Evolutionary conservation across 208 protist genomes (phyloP).

Genomic region (Entamoeba nuttalli): DNA sequence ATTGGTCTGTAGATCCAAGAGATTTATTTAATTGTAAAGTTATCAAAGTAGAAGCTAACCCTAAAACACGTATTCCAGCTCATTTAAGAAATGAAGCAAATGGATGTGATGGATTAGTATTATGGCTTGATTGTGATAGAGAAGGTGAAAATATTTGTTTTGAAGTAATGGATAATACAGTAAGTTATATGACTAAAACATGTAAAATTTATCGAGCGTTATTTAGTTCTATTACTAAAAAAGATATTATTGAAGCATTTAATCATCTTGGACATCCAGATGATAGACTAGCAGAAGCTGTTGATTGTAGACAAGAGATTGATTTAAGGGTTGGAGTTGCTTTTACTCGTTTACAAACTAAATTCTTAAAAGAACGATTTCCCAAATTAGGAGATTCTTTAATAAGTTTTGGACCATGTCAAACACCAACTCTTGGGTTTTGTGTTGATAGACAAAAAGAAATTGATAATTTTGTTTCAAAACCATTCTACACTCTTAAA

Average conservation of each 20-base stretch:
- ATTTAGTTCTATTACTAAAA: slow-evolving; percentile 59
- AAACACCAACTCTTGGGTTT: slow-evolving; percentile 77
- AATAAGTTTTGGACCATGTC: slow-evolving; percentile 77
- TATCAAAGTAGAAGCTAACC: not conserved
- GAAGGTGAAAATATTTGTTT: slow-evolving; percentile 91
- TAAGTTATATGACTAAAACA: slow-evolving; percentile 22
- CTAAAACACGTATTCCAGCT: not conserved
- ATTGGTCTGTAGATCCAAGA: not conserved
- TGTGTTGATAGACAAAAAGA: slow-evolving; percentile 68
- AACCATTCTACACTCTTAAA: slow-evolving; percentile 24
- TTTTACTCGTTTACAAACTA: slow-evolving; percentile 56
- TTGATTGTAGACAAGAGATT: slow-evolving; percentile 74
- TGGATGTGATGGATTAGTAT: slow-evolving; percentile 52
- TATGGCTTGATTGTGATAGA: slow-evolving; percentile 81
- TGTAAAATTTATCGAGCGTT: slow-evolving; percentile 58
- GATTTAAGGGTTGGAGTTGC: slow-evolving; percentile 77
- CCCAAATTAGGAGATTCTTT: slow-evolving; percentile 56
- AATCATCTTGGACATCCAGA: slow-evolving; percentile 61
- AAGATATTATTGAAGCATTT: slow-evolving; percentile 62
- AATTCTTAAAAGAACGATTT: slow-evolving; percentile 41
- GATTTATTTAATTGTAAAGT: slow-evolving; percentile 9
- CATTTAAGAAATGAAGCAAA: not conserved
- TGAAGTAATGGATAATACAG: slow-evolving; percentile 64
- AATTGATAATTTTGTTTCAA: slow-evolving; percentile 24
- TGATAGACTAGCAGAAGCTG: slow-evolving; percentile 63